Evolutionary conservation across 1,284 basidiomycete species (phyloP), one percentile per base, ranked within the genome.

Genomic region (Boletus smithii): DNA sequence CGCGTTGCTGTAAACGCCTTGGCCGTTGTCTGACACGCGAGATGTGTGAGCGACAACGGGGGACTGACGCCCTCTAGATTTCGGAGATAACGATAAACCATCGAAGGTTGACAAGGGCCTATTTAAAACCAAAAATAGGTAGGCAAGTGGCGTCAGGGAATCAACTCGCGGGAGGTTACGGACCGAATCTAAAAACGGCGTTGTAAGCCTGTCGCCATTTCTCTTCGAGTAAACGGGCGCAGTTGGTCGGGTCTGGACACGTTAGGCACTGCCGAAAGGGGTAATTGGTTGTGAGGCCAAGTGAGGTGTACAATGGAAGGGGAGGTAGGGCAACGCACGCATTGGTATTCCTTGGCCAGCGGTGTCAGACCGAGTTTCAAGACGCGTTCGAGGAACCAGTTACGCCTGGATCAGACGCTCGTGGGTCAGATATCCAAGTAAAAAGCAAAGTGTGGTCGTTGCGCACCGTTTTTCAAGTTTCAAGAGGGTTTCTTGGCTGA

Each of bases 311-410:
- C n/a, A n/a, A 11, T 5, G 9, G 20, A 23, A 7, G 29, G 31
- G 55, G 53, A 53, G 14, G 55, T 53, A 37, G 42, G 42, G 35
- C 42, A 10, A 75, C 81, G 58, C 65, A 88, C 87, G 58, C 88
- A 91, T 81, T 89, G 85, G 57, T 93, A 94, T 61, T 97, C 94
- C 63, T 94, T 91, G 30, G 86, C 82, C 23, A 95, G 79, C 56
- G 88, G 83, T 1, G 88, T 86, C 22, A 92, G 73, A 2, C 92
- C 91, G 4, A 97, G 80, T 67, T 97, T 97, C 53, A 97, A 75
- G 13, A 97, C 83, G 10, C 94, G 81, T 65, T 97, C 94, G 27
- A 97, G 78, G 69, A 95, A 95, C 92, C 92, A 95, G 46, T 85
- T 93, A 46, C 92, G 80, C 31, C 88, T 90, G 42, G 37, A 35